These are phyloP conservation scores for Hansenula anomala DNA, from an alignment of 1,139 yeast species.

Conservation along the genomic window DNA sequence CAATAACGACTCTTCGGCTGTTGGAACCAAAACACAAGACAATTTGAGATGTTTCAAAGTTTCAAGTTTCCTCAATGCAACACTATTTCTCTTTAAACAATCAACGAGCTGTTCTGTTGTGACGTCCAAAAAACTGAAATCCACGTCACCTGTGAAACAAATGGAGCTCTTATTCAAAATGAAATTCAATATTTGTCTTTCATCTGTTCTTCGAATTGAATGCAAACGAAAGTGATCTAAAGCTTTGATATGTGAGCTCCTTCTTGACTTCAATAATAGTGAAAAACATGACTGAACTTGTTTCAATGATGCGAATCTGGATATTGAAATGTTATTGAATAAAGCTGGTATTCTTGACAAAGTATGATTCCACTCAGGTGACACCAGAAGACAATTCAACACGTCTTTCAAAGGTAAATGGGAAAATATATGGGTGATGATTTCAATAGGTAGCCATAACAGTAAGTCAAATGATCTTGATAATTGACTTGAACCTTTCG, in stretches of 20 bases:
- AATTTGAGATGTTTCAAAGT: constrained; percentile 8
- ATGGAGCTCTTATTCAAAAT: constrained; percentile 7
- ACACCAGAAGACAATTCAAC: constrained; percentile 10
- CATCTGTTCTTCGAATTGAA: constrained; percentile 16
- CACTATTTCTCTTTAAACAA: neutral
- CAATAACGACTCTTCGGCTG: constrained; percentile 13
- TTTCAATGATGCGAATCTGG: constrained; percentile 5
- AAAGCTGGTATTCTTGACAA: constrained; percentile 10
- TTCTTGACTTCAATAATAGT: constrained; percentile 8
- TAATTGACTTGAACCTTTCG: neutral
- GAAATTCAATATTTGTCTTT: constrained; percentile 11
- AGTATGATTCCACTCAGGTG: constrained; percentile 12
- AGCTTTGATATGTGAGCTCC: constrained; percentile 1
- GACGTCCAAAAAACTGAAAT: constrained; percentile 11
- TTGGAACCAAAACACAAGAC: constrained; percentile 13
- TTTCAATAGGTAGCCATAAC: constrained; percentile 14
- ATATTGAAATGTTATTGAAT: constrained; percentile 11
- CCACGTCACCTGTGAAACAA: constrained; percentile 6
- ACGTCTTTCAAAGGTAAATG: constrained; percentile 7
- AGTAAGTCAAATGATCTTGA: neutral
- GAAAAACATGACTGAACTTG: constrained; percentile 15
- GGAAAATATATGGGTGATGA: constrained; percentile 8
- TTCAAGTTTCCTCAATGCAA: constrained; percentile 2
- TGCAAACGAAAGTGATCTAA: constrained; percentile 5
- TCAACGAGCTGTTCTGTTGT: constrained; percentile 14